Base-by-base conservation (phyloP, 2,329 filamentous ascomycete genomes). In the Scortechinia acanthostroma region DNA sequence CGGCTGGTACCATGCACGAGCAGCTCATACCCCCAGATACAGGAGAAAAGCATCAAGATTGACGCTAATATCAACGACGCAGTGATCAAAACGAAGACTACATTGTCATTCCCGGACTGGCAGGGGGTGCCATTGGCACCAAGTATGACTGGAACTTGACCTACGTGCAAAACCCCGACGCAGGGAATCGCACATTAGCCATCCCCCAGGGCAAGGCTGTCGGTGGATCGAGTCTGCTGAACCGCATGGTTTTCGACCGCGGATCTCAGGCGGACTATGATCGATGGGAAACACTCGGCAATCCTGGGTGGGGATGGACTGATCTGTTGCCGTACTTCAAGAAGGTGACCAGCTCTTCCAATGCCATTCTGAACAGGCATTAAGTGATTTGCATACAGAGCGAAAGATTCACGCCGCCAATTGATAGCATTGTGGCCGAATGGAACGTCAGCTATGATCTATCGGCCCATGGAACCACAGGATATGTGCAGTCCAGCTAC, bases 221-320 rank as follows among this genome's bases (percentile, higher is more conserved):
- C 1, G 60, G 60, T 13, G 60, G 61, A 4, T 52, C 55, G 14
- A 61, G 55, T 16, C 51, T 58, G 4, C 53, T 63, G 43, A 61
- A 62, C 42, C 55, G 53, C 20, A 57, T 59, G 52, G 50, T 58
- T n/a, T 62, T 52, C 50, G 57, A 55, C 45, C 65, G 71, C 22
- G 72, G 66, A 4, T 65, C 61, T 43, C 59, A 53, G 25, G 63
- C 63, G 25, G 74, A 78, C 40, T 73, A 76, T 42, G 71, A 83
- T 56, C 68, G 66, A 0, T 83, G 78, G 78, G 71, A 69, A 42
- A 58, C 63, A 22, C 58, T 83, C 6, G 78, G 78, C 0, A 83
- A 82, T 50, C 46, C 51, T 1, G 78, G 76, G 2, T 83, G 79
- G 79, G 64, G 67, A 1, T 83, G 74, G 74, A 60, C 74, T 33